phyloP scores from a whole-genome alignment of 225 moss, liverwort and hornwort genomes.

The Anthoceros angustus region DNA sequence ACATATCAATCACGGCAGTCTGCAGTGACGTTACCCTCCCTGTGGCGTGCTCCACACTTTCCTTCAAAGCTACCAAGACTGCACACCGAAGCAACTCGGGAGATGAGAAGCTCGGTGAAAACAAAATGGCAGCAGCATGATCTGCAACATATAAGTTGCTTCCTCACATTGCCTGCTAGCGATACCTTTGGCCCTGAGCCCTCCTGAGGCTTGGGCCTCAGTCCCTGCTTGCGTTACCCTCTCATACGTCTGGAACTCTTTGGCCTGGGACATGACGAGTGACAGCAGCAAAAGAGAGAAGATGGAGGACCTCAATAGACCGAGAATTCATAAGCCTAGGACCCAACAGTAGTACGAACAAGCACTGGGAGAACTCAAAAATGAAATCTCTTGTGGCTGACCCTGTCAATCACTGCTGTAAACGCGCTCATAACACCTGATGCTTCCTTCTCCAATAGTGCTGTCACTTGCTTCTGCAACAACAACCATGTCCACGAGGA shows the following conservation, averaged over 20 bases:
- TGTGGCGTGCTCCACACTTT: constrained; percentile 53
- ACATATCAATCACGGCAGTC: constrained; percentile 56
- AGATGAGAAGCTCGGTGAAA: background rate
- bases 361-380: background rate
- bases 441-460: background rate
- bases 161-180: background rate
- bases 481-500: background rate
- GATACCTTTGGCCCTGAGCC: no score
- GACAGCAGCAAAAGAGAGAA: no score
- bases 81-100: constrained; percentile 12
- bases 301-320: no score
- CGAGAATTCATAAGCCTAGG: no score
- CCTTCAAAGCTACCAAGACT: constrained; percentile 48
- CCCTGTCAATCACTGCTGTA: constrained; percentile 1
- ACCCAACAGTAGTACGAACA: no score
- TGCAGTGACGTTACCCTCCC: constrained; percentile 48
- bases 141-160: no score
- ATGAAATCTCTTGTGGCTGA: background rate
- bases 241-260: no score
- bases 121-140: background rate
- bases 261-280: no score
- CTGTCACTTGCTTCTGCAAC: background rate
- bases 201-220: no score
- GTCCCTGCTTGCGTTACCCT: no score
- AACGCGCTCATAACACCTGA: background rate